Base-by-base conservation (phyloP, 2,329 filamentous ascomycete genomes). In the Magnaporthiopsis poae region DNA sequence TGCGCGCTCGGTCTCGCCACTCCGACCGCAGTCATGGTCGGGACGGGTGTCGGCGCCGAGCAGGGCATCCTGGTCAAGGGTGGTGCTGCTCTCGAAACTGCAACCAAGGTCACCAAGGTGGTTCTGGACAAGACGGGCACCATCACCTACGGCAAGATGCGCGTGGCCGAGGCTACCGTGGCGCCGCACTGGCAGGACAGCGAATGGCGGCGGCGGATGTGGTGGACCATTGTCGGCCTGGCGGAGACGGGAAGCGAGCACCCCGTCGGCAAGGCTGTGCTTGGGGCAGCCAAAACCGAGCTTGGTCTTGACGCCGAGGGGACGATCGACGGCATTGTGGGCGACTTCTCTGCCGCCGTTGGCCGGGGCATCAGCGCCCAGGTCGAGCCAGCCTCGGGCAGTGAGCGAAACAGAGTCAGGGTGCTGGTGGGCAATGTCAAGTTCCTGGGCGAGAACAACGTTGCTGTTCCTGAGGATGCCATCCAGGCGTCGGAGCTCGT, bases 21-120 rank as follows among this genome's bases (percentile, higher is more conserved):
- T 1, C 95, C 95, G 2, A 99, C 95, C 0, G 95, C 95, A 2
- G 93, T 99, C 75, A 98, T 99, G 95, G 95, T 99, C 36, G 95
- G 95, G 61, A 98, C 95, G n/a, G 95, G 95, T 68, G 88, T 97
- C 39, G 95, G 95, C 64, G 95, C 95, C 2, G 91, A 97, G 77
- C 90, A 96, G 71, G 95, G 95, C 31, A 99, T 99, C 71, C 82
- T 99, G n/a, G 92, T 98, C 76, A 99, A 99, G 79, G 94, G 95
- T 66, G 95, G 95, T 66, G 93, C 91, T 60, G 92, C 93, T 36
- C 81, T 99, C 3, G 94, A 99, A 79, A 92, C 87, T 5, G 90
- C 92, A 0, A 98, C 92, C 11, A 94, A 92, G 76, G 86, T 98
- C 70, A 96, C 89, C 1, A 90, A 96, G 71, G 86, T 98, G 27